A percentile compares a stretch with the other conserved stretches of the same genome.
Conservation (phyloP, 176 grass and related monocot genomes). For the Aegilops bicornis region DNA sequence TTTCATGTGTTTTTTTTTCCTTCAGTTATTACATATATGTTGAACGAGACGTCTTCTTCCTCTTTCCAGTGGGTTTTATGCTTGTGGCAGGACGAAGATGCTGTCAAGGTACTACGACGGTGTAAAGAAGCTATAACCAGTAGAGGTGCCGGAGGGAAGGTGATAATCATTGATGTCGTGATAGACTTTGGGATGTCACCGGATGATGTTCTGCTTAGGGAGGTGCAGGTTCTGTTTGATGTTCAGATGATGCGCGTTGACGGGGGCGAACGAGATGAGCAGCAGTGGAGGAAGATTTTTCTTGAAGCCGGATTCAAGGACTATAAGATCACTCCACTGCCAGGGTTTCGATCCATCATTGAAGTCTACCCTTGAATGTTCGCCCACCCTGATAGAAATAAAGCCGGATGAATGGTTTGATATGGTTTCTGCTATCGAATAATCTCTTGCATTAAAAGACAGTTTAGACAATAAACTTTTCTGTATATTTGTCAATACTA, state of each 20-base stretch:
- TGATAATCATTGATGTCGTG: background rate
- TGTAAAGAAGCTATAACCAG: background rate
- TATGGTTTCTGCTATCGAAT: too few relatives aligned
- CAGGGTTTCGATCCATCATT: background rate
- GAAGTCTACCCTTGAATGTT: background rate
- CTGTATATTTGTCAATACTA: too few relatives aligned
- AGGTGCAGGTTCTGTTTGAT: background rate
- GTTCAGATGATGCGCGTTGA: background rate
- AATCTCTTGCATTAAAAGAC: too few relatives aligned
- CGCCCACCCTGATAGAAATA: background rate
- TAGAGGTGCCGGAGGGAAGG: background rate
- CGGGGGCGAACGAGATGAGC: background rate
- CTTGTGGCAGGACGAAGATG: background rate
- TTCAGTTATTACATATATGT: background rate
- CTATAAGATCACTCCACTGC: background rate
- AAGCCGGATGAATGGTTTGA: background rate
- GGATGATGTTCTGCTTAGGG: background rate
- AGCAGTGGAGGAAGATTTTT: background rate
- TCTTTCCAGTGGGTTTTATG: background rate
- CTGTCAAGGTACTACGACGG: background rate
- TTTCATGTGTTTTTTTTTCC: background rate
- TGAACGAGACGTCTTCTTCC: too few relatives aligned
- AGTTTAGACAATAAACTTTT: too few relatives aligned
- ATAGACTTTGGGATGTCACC: background rate
- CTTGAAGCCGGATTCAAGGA: background rate